phyloP scores from a whole-genome alignment of 2,329 filamentous ascomycete genomes.

The Colletotrichum tropicale region DNA sequence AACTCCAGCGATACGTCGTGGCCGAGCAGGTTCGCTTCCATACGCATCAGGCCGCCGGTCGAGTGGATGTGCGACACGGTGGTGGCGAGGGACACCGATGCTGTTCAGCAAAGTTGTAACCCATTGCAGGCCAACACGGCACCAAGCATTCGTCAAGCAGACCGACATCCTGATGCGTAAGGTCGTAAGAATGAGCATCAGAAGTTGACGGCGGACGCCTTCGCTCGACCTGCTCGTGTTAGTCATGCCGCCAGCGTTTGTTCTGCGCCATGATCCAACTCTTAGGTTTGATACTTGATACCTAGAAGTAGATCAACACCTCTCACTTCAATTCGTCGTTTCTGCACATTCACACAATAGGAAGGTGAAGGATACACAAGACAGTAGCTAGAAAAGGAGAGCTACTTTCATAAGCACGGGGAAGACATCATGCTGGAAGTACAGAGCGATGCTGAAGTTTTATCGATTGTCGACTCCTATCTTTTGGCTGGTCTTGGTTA shows the following conservation, averaged over 20 bases:
- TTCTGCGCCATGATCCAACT: neutral
- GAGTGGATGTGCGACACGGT: neutral
- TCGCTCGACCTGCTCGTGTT: neutral
- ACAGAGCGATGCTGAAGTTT: accelerated
- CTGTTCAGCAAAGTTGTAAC: neutral
- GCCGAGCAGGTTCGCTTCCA: neutral
- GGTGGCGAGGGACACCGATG: neutral
- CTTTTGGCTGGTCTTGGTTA: neutral
- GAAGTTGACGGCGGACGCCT: neutral
- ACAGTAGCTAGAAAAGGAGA: neutral
- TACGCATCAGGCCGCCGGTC: neutral
- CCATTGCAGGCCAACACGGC: neutral
- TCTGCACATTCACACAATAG: neutral
- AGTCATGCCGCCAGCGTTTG: neutral
- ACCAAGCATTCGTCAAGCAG: neutral
- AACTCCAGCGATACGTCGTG: neutral
- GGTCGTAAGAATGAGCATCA: neutral
- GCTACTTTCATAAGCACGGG: neutral
- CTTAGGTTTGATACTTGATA: neutral
- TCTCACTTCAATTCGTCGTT: too few relatives aligned
- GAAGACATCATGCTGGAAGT: neutral
- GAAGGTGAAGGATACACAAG: neutral
- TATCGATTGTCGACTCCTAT: neutral
- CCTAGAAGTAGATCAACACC: neutral
- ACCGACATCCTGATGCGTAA: neutral